These are phyloP conservation scores for Melanogaster broomeanus DNA, from an alignment of 768 basidiomycete species.

Conservation along the genomic window DNA sequence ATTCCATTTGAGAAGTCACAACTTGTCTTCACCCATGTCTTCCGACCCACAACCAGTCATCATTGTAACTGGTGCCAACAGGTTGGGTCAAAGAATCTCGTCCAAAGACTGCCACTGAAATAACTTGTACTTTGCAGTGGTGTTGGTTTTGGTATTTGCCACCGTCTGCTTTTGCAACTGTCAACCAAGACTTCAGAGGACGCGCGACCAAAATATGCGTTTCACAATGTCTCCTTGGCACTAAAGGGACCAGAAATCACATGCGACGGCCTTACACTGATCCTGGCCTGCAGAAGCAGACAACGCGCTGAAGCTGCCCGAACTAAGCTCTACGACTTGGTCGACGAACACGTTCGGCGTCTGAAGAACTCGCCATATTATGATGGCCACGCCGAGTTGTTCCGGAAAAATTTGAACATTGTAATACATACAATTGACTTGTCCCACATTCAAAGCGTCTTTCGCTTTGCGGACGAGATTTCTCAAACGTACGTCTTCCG, in stretches of 20 bases:
- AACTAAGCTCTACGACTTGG: conserved; percentile 47
- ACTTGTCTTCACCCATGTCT: conserved; percentile 26
- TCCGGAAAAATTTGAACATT: conserved; percentile 60
- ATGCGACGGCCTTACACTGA: conserved; percentile 64
- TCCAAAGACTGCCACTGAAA: background rate
- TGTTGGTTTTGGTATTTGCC: conserved; percentile 81
- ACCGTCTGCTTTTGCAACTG: conserved; percentile 72
- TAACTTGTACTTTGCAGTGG: conserved; percentile 57
- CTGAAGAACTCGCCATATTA: conserved; percentile 39
- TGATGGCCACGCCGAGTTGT: conserved; percentile 55
- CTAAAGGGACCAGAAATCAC: conserved; percentile 22
- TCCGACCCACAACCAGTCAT: conserved; percentile 44
- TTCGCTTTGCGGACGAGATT: conserved; percentile 61
- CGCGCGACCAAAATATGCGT: conserved; percentile 41
- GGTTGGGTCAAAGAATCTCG: conserved; percentile 39
- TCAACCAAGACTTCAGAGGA: conserved; percentile 53
- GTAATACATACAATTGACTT: conserved; percentile 69
- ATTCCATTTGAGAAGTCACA: background rate
- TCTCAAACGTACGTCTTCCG: conserved; percentile 46
- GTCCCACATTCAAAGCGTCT: conserved; percentile 56
- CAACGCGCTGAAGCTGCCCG: conserved; percentile 65
- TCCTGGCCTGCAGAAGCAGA: conserved; percentile 77
- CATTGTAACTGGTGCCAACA: conserved; percentile 72
- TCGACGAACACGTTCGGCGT: conserved; percentile 55
- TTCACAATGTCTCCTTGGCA: conserved; percentile 7